phyloP scores from a whole-genome alignment of 805 yeast genomes.

The Starmerella asiatica region DNA sequence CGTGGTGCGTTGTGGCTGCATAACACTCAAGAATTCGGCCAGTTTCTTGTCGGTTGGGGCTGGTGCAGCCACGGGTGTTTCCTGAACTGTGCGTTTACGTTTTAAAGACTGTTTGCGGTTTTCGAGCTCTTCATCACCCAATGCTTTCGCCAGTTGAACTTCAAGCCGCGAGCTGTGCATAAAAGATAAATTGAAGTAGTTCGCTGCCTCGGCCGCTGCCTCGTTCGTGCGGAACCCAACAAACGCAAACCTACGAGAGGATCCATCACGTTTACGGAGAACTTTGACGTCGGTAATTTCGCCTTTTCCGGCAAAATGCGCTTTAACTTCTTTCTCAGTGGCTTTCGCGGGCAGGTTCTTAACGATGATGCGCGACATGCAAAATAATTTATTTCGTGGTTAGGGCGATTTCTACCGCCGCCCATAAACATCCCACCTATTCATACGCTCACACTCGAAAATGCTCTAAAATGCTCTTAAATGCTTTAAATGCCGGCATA shows the following conservation, averaged over 20 bases:
- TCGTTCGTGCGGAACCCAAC: slow-evolving; percentile 62
- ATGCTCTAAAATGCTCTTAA: no score
- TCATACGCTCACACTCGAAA: no score
- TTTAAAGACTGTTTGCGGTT: slow-evolving; percentile 33
- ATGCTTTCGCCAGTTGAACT: slow-evolving; percentile 72
- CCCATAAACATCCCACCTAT: no score
- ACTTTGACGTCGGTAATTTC: slow-evolving; percentile 79
- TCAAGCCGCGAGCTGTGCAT: slow-evolving; percentile 70
- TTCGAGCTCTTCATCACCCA: slow-evolving; percentile 61
- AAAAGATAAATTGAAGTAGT: slow-evolving; percentile 60
- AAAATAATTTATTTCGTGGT: background rate
- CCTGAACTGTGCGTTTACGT: slow-evolving; percentile 12
- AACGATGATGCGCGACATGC: slow-evolving; percentile 68
- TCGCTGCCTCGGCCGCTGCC: slow-evolving; percentile 70
- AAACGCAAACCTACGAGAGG: slow-evolving; percentile 85
- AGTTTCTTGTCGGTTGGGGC: slow-evolving; percentile 32
- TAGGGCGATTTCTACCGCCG: background rate
- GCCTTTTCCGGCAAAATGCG: slow-evolving; percentile 47
- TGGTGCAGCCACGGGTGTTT: slow-evolving; percentile 25
- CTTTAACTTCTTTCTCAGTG: slow-evolving; percentile 56
- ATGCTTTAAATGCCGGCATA: no score
- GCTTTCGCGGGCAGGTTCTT: slow-evolving; percentile 74
- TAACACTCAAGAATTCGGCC: slow-evolving; percentile 67
- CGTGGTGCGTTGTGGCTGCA: slow-evolving; percentile 49
- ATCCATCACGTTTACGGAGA: slow-evolving; percentile 67